These are phyloP conservation scores for Clonostachys rosea DNA, from an alignment of 2,329 filamentous ascomycete species.

Conservation along the genomic window DNA sequence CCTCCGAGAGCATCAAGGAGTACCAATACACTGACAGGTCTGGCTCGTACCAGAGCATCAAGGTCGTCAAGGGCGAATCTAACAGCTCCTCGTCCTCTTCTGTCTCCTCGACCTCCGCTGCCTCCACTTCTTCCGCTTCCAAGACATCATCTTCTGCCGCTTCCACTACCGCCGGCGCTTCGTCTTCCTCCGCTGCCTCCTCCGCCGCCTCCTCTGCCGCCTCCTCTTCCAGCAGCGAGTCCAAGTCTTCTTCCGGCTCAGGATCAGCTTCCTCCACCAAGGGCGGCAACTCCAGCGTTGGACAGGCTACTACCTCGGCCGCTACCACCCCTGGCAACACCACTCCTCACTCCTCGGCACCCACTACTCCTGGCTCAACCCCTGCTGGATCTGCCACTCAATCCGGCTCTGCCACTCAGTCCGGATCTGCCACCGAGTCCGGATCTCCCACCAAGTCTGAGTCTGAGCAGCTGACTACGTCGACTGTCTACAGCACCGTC, in stretches of 20 bases:
- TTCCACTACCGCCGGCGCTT: no score
- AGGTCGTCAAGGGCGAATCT: constrained; percentile 6
- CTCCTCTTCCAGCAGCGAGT: no score
- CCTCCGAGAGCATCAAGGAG: neutral
- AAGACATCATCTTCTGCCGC: no score
- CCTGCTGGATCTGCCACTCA: constrained; percentile 1
- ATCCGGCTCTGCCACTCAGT: neutral
- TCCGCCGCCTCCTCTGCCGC: no score
- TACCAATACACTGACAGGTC: neutral
- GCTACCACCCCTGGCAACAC: neutral
- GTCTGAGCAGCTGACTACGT: constrained; percentile 11
- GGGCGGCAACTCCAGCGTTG: no score
- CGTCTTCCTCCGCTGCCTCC: no score
- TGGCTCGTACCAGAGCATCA: neutral
- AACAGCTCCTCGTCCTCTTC: constrained; percentile 4
- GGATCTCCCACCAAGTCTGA: no score
- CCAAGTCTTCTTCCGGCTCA: no score
- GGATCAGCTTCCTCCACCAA: no score
- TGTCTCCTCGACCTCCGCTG: no score
- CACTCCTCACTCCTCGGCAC: constrained; percentile 12
- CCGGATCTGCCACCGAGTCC: no score
- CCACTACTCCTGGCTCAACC: neutral
- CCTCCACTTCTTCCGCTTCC: no score
- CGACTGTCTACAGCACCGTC: constrained; percentile 46
- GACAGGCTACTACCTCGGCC: neutral